Conservation (phyloP, 371 early-diverging fungal species). For the Coemansia sp. region DNA sequence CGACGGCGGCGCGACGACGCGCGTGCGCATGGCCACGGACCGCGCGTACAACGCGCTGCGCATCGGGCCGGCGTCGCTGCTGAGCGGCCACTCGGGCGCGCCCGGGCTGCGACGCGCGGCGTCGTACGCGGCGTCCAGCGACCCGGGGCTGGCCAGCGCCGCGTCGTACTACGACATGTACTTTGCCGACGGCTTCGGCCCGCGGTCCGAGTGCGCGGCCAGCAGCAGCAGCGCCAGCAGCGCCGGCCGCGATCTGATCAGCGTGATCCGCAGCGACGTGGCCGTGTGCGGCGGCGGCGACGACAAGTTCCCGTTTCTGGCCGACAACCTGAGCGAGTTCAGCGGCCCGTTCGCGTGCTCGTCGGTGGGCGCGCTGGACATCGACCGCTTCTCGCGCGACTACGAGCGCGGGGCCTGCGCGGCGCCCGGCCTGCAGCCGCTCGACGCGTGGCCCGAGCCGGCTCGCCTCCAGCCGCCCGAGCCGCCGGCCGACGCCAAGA, state of each 20-base stretch:
- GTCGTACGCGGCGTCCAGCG: conserved; percentile 37
- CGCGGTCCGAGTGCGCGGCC: not conserved
- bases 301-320: conserved; percentile 44
- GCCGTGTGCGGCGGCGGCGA: conserved; percentile 41
- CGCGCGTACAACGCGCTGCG: conserved; percentile 41
- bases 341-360: conserved; percentile 28
- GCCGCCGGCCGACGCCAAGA: conserved; percentile 4
- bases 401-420: conserved; percentile 10
- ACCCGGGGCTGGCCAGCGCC: conserved; percentile 27
- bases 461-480: not conserved
- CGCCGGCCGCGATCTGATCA: conserved; percentile 22
- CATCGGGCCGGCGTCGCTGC: conserved; percentile 21
- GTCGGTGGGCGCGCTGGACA: conserved; percentile 19
- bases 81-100: conserved; percentile 19
- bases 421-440: conserved; percentile 1
- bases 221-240: conserved; percentile 1
- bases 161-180: conserved; percentile 34
- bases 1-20: conserved; percentile 38
- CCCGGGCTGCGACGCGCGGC: conserved; percentile 10
- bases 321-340: conserved; percentile 44
- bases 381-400: conserved; percentile 11
- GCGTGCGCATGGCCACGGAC: conserved; percentile 44
- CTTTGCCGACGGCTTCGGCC: conserved; percentile 19
- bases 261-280: conserved; percentile 38
- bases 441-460: not conserved